Base-by-base conservation (phyloP, 176 grass and related monocot genomes). In the Hsuehochloa calcarea region DNA sequence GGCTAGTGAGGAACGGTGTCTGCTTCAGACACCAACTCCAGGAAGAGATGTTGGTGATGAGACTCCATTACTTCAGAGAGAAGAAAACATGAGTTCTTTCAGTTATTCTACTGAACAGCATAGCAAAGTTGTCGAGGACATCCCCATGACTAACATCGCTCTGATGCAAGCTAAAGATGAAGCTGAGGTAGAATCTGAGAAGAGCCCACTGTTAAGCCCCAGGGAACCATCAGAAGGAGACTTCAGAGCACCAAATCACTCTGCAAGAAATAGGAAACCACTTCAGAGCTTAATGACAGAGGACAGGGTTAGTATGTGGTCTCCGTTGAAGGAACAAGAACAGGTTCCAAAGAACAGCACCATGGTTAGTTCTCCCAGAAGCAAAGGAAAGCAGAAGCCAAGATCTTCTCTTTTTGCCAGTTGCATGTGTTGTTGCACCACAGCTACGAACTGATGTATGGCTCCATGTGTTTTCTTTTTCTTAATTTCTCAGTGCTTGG, bases 341-440 rank as follows among this genome's bases (percentile, higher is more conserved):
- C 22, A 65, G 4, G 29, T 49, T 64, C 27, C 26, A 66, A 67
- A 73, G 10, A 58, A 77, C 27, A 65, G 8, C 17, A 27, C 12
- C 22, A 70, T 34, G 8, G 56, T 77, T 66, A 79, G 80, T 79
- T 90, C 79, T 72, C 79, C 84, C 19, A 78, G 72, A 82, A 86
- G 58, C 84, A 90, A 82, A 83, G 73, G 75, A 23, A 90, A 82
- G 16, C 65, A 72, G 79, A 86, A 83, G 47, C 22, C 73, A 72
- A 72, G 59, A 78, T 39, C 84, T 65, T 90, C 79, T 6, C 3
- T 90, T 78, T 79, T 90, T 80, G 43, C 72, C 58, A 83, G 75
- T 27, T 90, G 84, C 72, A 66, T 90, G 84, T 86, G 88, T 60
- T 86, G 88, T 60, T 86, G 88, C 75, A 45, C 59, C 45, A 78